Percentiles rank a stretch among this genome's conserved stretches.
Conservation (phyloP, 78 protist genomes). For the Dictyostelium firmibasis region DNA sequence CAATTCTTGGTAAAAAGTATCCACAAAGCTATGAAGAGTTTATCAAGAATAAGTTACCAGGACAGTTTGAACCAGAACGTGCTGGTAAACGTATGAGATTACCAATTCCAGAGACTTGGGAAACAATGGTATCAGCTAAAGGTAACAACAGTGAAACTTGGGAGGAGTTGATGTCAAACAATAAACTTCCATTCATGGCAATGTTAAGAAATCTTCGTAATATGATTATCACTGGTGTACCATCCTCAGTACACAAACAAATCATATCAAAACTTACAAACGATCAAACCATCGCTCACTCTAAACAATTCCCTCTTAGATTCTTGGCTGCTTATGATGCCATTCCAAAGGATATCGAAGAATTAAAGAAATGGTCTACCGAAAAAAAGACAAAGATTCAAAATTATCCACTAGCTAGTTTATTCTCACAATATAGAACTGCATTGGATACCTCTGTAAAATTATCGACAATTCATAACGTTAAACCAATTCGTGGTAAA, state of each 20-base stretch:
- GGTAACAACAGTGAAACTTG: conserved; percentile 89
- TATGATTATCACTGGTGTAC: conserved; percentile 80
- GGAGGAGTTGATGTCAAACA: conserved; percentile 83
- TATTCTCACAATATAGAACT: conserved; percentile 57
- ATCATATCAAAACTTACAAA: conserved; percentile 68
- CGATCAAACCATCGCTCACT: conserved; percentile 64
- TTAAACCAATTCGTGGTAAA: conserved; percentile 87
- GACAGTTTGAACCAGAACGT: conserved; percentile 77
- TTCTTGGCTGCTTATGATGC: conserved; percentile 90
- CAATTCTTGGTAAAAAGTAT: conserved; percentile 88
- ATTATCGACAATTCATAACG: conserved; percentile 85
- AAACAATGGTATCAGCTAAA: conserved; percentile 82
- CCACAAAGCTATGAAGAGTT: conserved; percentile 85
- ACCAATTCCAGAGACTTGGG: conserved; percentile 93
- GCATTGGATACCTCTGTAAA: conserved; percentile 85
- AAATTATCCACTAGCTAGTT: conserved; percentile 33
- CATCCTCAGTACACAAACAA: conserved; percentile 16
- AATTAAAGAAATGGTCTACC: conserved; percentile 31
- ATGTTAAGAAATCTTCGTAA: conserved; percentile 93
- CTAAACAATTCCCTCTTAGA: conserved; percentile 86
- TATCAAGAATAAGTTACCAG: conserved; percentile 58
- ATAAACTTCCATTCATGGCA: conserved; percentile 93
- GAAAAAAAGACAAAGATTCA: conserved; percentile 54
- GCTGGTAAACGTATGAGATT: conserved; percentile 89
- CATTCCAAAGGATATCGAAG: conserved; percentile 47